phyloP scores from a whole-genome alignment of 352 stramenopile genomes.

The Pythium folliculosum region DNA sequence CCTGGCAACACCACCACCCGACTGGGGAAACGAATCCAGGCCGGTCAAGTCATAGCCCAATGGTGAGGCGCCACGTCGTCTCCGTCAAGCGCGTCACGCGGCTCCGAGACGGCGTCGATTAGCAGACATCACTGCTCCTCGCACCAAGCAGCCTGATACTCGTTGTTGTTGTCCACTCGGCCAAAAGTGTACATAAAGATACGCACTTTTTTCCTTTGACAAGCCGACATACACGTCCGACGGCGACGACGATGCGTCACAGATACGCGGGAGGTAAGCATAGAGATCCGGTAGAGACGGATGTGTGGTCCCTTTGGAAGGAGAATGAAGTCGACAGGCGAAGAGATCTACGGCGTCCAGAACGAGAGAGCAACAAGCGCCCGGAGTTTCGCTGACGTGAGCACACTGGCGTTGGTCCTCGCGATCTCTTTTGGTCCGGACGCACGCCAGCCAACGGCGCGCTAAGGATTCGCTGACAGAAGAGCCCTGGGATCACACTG shows the following conservation, averaged over 20 bases:
- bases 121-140: neutral
- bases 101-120: neutral
- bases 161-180: neutral
- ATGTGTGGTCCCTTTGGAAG: too few relatives aligned
- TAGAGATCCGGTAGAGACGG: neutral
- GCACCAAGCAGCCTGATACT: constrained; percentile 14
- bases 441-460: too few relatives aligned
- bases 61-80: constrained; percentile 10
- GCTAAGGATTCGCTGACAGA: too few relatives aligned
- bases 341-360: too few relatives aligned
- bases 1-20: neutral
- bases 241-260: neutral
- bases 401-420: too few relatives aligned
- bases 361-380: too few relatives aligned
- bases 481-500: too few relatives aligned
- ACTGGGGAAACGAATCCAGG: neutral
- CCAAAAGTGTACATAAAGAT: constrained; percentile 1
- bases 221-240: neutral
- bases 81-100: neutral
- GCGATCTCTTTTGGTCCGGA: too few relatives aligned
- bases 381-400: too few relatives aligned
- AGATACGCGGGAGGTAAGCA: neutral
- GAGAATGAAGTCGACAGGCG: too few relatives aligned
- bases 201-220: neutral
- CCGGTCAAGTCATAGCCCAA: constrained; percentile 2